Percentiles rank a stretch among this genome's conserved stretches.
Evolutionary conservation across 2,329 filamentous ascomycete species (phyloP).

Genomic region (Bipolaris bicolor): DNA sequence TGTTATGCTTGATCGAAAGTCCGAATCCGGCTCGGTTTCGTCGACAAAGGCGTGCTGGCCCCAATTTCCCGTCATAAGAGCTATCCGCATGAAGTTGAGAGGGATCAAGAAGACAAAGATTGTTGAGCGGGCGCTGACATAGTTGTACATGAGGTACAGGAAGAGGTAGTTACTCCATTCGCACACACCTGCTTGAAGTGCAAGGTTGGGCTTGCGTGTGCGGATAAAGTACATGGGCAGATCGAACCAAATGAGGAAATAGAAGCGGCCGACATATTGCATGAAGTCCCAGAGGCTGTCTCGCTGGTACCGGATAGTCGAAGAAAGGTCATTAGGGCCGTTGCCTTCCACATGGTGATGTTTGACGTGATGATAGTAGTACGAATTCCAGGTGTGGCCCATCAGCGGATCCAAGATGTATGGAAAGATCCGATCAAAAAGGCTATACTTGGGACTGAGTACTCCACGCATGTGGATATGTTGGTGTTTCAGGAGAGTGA

Average conservation of each 20-base stretch:
- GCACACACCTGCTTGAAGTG: constrained; percentile 63
- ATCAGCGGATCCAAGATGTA: constrained; percentile 77
- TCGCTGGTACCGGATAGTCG: constrained; percentile 77
- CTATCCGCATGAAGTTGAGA: constrained; percentile 68
- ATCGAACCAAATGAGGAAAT: constrained; percentile 75
- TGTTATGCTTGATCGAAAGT: constrained; percentile 80
- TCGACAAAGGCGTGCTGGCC: constrained; percentile 84
- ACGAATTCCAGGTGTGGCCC: constrained; percentile 85
- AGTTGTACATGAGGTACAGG: constrained; percentile 58
- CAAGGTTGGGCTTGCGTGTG: constrained; percentile 64
- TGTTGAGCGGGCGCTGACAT: constrained; percentile 61
- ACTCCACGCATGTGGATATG: constrained; percentile 81
- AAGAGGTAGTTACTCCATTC: constrained; percentile 61
- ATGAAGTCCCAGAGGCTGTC: constrained; percentile 70
- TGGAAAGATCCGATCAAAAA: constrained; percentile 71
- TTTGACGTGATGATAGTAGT: constrained; percentile 86
- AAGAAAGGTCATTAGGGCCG: constrained; percentile 75
- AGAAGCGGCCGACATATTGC: constrained; percentile 75
- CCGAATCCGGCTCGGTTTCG: constrained; percentile 73
- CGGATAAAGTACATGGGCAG: constrained; percentile 74
- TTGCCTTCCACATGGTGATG: constrained; percentile 85
- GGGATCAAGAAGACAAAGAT: constrained; percentile 71
- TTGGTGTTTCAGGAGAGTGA: constrained; percentile 83
- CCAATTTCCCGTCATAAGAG: constrained; percentile 84
- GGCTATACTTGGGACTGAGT: constrained; percentile 60